Evolutionary conservation across 345 rosid species (phyloP), one percentile per base, ranked within the genome.

Genomic region (Pugionium cornutum): DNA sequence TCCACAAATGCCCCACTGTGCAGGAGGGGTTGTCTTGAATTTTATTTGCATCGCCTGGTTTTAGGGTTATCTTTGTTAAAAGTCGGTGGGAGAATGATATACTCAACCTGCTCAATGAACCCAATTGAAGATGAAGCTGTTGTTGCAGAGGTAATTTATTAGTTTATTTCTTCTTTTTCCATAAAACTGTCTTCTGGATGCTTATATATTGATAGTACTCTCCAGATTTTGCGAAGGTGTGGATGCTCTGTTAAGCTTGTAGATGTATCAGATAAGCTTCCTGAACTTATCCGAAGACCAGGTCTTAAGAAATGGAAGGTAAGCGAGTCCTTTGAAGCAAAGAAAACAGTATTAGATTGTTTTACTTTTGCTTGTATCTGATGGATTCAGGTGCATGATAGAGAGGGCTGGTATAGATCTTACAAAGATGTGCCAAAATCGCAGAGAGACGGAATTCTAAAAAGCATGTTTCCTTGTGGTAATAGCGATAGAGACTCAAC

Each of bases 61-160:
- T 61, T 78, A 92, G 98, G 97, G 57, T 48, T 90, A 31, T 77
- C 97, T 50, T 68, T 90, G 68, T 83, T 94, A 48, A 90, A 88
- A 86, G 92, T 88, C 64, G 96, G 96, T 72, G 99, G 99, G 58
- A 86, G 87, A 83, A 90, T 94, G 91, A 88, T 94, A 67, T 94
- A 94, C 82, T 94, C 97, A 2, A 90, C 99, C 53, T 94, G 97
- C 75, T 88, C 97, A n/a, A 86, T 90, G 97, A 90, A 94, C 79
- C 97, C 97, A 67, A 84, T 94, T 51, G 97, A 94, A 81, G 69
- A 94, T 75, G 99, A 94, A 79, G 99, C 97, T 43, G 99, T 94
- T 75, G 95, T 94, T 77, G 88, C 96, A 68, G 95, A 88, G 86
- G 99, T 90, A 82, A 72, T 10, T 37, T 47, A 10, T 45, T 18